Percentiles rank a stretch among this genome's conserved stretches.
Evolutionary conservation across 257 asterid species (phyloP).

Genomic region (Przewalskia tangutica): DNA sequence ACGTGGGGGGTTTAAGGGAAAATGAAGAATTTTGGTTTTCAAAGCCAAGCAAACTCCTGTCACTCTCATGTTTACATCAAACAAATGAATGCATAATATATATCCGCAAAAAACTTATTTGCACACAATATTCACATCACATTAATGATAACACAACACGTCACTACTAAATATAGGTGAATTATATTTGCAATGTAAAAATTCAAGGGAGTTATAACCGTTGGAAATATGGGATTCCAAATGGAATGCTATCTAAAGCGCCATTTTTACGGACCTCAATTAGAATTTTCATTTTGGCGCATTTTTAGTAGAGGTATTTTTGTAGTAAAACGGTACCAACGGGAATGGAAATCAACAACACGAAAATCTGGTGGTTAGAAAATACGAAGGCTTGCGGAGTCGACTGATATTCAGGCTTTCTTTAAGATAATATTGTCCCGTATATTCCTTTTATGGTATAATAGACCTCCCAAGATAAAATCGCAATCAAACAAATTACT

Average conservation of each 20-base stretch:
- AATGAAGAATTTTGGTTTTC: background rate
- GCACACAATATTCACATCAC: background rate
- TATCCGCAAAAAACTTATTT: background rate
- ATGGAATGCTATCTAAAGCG: background rate
- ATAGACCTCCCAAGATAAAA: too few species aligned
- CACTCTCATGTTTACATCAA: background rate
- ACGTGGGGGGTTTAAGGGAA: background rate
- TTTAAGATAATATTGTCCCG: too few species aligned
- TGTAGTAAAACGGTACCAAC: too few species aligned
- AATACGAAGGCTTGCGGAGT: too few species aligned
- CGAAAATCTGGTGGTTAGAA: too few species aligned
- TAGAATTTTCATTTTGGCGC: background rate
- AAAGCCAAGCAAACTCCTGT: background rate
- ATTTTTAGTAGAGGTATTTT: background rate
- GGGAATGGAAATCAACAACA: too few species aligned
- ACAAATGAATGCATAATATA: background rate
- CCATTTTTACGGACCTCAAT: background rate
- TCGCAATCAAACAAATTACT: too few species aligned
- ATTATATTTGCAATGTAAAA: background rate
- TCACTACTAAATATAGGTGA: background rate
- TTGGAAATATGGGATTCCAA: background rate
- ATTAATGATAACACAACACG: background rate
- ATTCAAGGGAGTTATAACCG: background rate
- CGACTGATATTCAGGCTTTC: too few species aligned
- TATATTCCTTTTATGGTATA: too few species aligned